Base-by-base conservation (phyloP, 2,329 filamentous ascomycete species). In the Zasmidium angulare region DNA sequence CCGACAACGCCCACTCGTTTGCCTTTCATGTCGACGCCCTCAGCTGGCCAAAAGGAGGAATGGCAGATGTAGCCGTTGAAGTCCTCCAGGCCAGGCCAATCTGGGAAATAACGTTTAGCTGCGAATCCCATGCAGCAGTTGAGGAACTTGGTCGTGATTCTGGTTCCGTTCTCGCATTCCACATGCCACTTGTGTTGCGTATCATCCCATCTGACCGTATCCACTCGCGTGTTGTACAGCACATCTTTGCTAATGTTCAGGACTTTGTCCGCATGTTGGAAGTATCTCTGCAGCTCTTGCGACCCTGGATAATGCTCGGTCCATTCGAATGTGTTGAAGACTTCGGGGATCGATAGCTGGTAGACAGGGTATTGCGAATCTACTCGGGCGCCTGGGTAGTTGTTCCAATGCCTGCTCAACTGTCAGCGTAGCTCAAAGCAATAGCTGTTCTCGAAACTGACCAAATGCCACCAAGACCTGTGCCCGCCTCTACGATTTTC, bases 191-290 rank as follows among this genome's bases (percentile, higher is more conserved):
- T 79, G 0, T 77, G 77, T 0, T 70, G 69, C 0, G 66, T 59
- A 9, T 77, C 77, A 48, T 86, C 78, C 56, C 83, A 86, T 2
- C 79, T 74, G 2, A 80, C 84, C 10, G 78, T 76, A 0, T 80
- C 72, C 2, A 86, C 83, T 4, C 82, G 77, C 0, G 82, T 84
- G 59, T 84, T 80, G 71, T 85, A 86, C 0, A 79, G 75, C 14
- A 77, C 79, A 59, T 86, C 83, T 65, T 85, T 86, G 67, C 80
- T 83, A 29, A 88, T 72, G 21, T 79, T 73, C 3, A 85, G 66
- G 1, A 81, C 77, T 55, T 82, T 80, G 54, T 86, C 84, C n/a
- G 85, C 80, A 48, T 86, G 81, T 19, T 82, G 78, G 66, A 88
- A 87, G 69, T 88, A 88, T 7, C 69, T 68, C 17, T 81, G 77